A percentile compares a stretch with the other conserved stretches of the same genome.
Conservation (phyloP, 768 basidiomycete genomes). For the Mrakia blollopis region DNA sequence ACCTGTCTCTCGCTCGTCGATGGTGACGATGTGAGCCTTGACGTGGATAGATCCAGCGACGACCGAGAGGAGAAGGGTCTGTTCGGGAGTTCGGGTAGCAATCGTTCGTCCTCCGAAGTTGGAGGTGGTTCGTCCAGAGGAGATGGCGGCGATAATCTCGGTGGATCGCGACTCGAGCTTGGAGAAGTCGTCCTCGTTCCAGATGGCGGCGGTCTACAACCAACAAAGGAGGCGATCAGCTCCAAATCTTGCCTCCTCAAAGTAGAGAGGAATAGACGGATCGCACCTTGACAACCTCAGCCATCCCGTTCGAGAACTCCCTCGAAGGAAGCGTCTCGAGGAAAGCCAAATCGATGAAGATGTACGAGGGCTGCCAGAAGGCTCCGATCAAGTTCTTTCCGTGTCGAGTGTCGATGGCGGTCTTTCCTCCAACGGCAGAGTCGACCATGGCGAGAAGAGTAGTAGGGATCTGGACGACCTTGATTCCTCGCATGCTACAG, state of each 20-base stretch:
- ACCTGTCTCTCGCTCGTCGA: constrained; percentile 94
- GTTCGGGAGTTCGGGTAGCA: constrained; percentile 64
- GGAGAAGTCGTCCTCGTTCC: constrained; percentile 85
- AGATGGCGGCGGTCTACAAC: constrained; percentile 91
- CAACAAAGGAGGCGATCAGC: neutral
- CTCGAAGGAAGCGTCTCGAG: constrained; percentile 84
- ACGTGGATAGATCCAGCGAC: constrained; percentile 90
- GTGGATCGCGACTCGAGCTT: constrained; percentile 77
- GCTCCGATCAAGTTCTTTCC: constrained; percentile 98
- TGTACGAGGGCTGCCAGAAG: constrained; percentile 96
- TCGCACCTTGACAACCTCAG: constrained; percentile 89
- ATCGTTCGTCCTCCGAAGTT: constrained; percentile 49
- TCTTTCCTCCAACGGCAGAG: constrained; percentile 95
- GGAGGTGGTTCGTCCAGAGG: constrained; percentile 55
- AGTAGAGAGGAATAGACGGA: neutral
- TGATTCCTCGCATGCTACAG: constrained; percentile 88
- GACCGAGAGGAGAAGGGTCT: constrained; percentile 78
- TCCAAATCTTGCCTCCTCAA: neutral
- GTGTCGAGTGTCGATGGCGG: constrained; percentile 96
- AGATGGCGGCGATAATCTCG: constrained; percentile 78
- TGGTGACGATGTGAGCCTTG: constrained; percentile 93
- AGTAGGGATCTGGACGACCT: constrained; percentile 92
- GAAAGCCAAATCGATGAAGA: constrained; percentile 96
- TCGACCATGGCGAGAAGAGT: constrained; percentile 98
- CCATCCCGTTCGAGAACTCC: constrained; percentile 98